Evolutionary conservation across 2,329 filamentous ascomycete species (phyloP).

Genomic region (Whalleya microplaca): DNA sequence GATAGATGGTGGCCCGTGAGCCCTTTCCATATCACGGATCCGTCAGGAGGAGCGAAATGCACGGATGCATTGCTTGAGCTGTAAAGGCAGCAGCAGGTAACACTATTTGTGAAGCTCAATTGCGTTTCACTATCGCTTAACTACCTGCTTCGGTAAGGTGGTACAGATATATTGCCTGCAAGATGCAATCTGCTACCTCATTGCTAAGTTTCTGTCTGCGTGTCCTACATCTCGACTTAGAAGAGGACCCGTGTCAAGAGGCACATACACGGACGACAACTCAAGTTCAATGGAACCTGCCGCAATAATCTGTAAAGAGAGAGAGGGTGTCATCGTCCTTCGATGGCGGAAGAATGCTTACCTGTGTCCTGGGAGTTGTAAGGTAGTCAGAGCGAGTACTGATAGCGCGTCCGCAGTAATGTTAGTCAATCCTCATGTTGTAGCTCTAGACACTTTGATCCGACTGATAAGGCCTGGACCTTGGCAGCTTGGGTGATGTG

Average conservation of each 20-base stretch:
- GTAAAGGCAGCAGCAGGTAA: neutral
- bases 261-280: neutral
- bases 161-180: constrained; percentile 19
- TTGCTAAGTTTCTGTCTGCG: neutral
- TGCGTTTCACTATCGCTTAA: constrained; percentile 7
- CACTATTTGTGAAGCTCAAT: neutral
- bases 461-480: neutral
- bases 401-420: neutral
- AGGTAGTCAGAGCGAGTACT: no score
- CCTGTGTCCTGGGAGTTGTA: no score
- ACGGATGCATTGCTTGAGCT: constrained; percentile 7
- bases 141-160: constrained; percentile 22
- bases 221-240: neutral
- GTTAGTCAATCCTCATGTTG: constrained; percentile 9
- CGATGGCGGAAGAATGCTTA: no score
- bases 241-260: neutral
- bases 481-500: neutral
- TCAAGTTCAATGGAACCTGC: neutral
- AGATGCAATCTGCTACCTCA: constrained; percentile 3
- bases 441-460: constrained; percentile 10
- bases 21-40: constrained; percentile 6
- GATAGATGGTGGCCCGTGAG: constrained; percentile 9
- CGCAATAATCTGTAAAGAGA: no score
- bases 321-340: no score
- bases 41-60: constrained; percentile 7